Percentiles rank a stretch among this genome's conserved stretches.
These are phyloP conservation scores for Chalaropsis thielavioides DNA, from an alignment of 2,329 filamentous ascomycete genomes.

Conservation along the genomic window DNA sequence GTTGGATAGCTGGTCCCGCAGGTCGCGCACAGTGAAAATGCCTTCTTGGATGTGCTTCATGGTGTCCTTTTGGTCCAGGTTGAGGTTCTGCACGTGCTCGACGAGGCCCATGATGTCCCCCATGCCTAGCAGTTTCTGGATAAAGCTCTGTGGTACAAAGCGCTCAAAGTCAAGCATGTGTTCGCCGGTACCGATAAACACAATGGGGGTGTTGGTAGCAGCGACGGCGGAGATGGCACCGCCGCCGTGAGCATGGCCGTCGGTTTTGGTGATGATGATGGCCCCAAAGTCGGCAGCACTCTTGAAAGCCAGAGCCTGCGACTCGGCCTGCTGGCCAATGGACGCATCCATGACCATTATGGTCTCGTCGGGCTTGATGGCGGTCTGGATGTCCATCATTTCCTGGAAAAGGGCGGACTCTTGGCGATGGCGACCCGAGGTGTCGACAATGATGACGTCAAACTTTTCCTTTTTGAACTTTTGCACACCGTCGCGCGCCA, in stretches of 20 bases:
- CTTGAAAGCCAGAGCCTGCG: conserved; percentile 92
- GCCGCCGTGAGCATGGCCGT: conserved; percentile 87
- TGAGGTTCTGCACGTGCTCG: conserved; percentile 90
- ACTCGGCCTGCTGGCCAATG: conserved; percentile 90
- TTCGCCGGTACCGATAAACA: conserved; percentile 95
- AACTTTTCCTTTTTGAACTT: conserved; percentile 99
- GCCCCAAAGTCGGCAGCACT: conserved; percentile 92
- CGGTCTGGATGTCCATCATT: conserved; percentile 91
- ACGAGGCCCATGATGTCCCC: conserved; percentile 90
- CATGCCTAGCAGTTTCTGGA: conserved; percentile 90
- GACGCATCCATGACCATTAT: conserved; percentile 96
- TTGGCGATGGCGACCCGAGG: conserved; percentile 84
- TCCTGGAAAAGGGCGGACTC: conserved; percentile 92
- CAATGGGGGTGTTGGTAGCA: conserved; percentile 89
- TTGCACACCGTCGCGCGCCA: conserved; percentile 88
- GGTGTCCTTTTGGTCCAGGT: conserved; percentile 93
- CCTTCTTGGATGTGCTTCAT: conserved; percentile 98
- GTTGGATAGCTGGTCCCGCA: conserved; percentile 88
- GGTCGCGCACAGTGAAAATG: conserved; percentile 86
- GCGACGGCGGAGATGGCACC: conserved; percentile 96
- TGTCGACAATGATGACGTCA: conserved; percentile 97
- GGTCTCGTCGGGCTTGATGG: conserved; percentile 79
- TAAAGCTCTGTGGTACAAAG: conserved; percentile 84
- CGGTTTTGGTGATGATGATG: conserved; percentile 98
- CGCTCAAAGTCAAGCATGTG: conserved; percentile 91